Evolutionary conservation across 441 rosid species (phyloP).

Genomic region (Biscutella auriculata): DNA sequence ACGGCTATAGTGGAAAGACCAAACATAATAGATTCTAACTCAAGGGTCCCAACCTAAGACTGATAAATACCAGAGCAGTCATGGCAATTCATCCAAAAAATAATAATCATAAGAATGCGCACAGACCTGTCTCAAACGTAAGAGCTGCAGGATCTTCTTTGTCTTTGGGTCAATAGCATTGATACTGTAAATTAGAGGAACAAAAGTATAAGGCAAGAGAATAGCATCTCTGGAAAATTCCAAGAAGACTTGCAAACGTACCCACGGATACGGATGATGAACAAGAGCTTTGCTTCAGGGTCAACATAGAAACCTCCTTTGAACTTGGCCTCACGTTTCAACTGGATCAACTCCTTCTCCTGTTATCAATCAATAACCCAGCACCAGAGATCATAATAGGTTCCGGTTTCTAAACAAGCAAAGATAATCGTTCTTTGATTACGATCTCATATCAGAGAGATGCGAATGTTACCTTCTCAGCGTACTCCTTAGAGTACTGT

Average conservation of each 20-base stretch:
- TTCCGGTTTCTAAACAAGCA: background rate
- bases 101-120: too few relatives aligned
- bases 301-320: slow-evolving; percentile 78
- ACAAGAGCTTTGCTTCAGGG: slow-evolving; percentile 76
- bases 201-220: background rate
- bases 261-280: slow-evolving; percentile 74
- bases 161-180: slow-evolving; percentile 78
- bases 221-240: background rate
- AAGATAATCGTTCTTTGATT: background rate
- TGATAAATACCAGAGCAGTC: too few relatives aligned
- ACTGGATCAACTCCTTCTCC: slow-evolving; percentile 48
- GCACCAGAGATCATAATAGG: background rate
- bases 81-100: too few relatives aligned
- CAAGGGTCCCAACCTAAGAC: background rate
- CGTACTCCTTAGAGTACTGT: slow-evolving; percentile 47
- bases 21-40: background rate
- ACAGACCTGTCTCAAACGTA: slow-evolving; percentile 75
- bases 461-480: slow-evolving; percentile 25
- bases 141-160: slow-evolving; percentile 62
- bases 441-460: background rate
- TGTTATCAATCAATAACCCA: background rate
- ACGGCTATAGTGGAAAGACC: background rate
- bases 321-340: slow-evolving; percentile 74
- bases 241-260: slow-evolving; percentile 11
- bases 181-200: slow-evolving; percentile 33